These are phyloP conservation scores for Sporobolomyces roseus DNA, from an alignment of 768 basidiomycete genomes.

Conservation along the genomic window DNA sequence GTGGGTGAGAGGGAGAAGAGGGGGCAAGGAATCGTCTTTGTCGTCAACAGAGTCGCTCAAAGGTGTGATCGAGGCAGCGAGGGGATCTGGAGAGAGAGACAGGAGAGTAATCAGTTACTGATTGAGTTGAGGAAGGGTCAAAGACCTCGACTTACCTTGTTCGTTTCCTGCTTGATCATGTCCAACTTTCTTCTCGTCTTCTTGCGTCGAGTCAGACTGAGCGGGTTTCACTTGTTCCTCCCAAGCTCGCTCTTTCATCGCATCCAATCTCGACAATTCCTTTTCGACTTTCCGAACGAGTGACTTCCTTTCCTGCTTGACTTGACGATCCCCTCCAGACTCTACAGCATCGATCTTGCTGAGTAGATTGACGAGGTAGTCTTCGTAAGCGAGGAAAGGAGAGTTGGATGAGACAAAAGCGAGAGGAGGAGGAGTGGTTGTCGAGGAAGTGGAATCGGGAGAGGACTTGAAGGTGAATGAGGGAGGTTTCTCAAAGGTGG, in stretches of 20 bases:
- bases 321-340: slow-evolving; percentile 27
- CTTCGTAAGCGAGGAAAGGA: slow-evolving; percentile 30
- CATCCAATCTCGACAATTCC: slow-evolving; percentile 28
- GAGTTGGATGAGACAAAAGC: slow-evolving; percentile 56
- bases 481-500: slow-evolving; percentile 50
- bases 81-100: background rate
- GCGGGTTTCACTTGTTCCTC: slow-evolving; percentile 2
- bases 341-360: slow-evolving; percentile 34
- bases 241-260: slow-evolving; percentile 28
- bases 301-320: slow-evolving; percentile 35
- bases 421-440: slow-evolving; percentile 46
- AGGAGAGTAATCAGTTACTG: background rate
- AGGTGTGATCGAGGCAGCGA: background rate
- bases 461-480: slow-evolving; percentile 47
- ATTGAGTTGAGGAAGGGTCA: background rate
- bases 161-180: background rate
- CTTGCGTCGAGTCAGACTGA: background rate
- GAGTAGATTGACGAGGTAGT: slow-evolving; percentile 31
- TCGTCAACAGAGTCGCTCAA: background rate
- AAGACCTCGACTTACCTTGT: background rate
- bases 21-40: too few species aligned
- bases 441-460: slow-evolving; percentile 11
- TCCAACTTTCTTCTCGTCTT: background rate
- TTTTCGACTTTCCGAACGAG: slow-evolving; percentile 27
- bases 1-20: too few species aligned